Evolutionary conservation across 352 stramenopile genomes (phyloP).

Genomic region (Elongisporangium senticosum): DNA sequence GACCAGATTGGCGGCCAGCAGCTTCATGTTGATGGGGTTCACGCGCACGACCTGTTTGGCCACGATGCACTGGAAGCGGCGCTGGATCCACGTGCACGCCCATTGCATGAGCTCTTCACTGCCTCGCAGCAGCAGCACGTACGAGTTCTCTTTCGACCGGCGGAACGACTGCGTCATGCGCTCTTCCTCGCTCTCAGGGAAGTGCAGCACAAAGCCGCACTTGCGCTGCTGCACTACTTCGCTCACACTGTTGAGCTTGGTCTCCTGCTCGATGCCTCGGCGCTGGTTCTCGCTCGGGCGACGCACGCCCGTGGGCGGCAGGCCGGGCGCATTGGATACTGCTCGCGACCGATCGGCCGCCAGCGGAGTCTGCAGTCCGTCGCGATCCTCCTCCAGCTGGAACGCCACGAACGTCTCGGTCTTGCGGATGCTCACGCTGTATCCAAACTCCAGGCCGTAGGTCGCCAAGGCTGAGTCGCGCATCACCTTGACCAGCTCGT

Average conservation of each 20-base stretch:
- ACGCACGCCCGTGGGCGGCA: neutral
- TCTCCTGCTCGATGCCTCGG: slow-evolving; percentile 3
- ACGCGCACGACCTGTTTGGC: slow-evolving; percentile 40
- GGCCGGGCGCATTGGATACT: neutral
- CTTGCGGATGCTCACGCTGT: slow-evolving; percentile 57
- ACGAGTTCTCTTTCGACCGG: slow-evolving; percentile 35
- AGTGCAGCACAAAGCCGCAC: slow-evolving; percentile 63
- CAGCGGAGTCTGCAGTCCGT: slow-evolving; percentile 5
- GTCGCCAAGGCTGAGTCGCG: slow-evolving; percentile 36
- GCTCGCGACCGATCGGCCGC: neutral
- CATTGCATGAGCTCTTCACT: slow-evolving; percentile 45
- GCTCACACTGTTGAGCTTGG: slow-evolving; percentile 1
- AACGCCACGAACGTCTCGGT: slow-evolving; percentile 48
- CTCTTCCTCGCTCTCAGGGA: slow-evolving; percentile 32
- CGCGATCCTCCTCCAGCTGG: slow-evolving; percentile 47
- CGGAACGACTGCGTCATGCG: slow-evolving; percentile 14
- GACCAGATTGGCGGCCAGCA: slow-evolving; percentile 41
- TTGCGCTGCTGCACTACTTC: slow-evolving; percentile 1
- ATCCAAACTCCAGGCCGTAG: slow-evolving; percentile 51
- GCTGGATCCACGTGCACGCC: slow-evolving; percentile 61
- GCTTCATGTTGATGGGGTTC: slow-evolving; percentile 40
- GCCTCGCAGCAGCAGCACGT: slow-evolving; percentile 56
- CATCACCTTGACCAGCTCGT: slow-evolving; percentile 61
- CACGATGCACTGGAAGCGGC: slow-evolving; percentile 68
- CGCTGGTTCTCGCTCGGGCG: neutral